Conservation (phyloP, 345 rosid genomes). For the Orychophragmus violaceus region DNA sequence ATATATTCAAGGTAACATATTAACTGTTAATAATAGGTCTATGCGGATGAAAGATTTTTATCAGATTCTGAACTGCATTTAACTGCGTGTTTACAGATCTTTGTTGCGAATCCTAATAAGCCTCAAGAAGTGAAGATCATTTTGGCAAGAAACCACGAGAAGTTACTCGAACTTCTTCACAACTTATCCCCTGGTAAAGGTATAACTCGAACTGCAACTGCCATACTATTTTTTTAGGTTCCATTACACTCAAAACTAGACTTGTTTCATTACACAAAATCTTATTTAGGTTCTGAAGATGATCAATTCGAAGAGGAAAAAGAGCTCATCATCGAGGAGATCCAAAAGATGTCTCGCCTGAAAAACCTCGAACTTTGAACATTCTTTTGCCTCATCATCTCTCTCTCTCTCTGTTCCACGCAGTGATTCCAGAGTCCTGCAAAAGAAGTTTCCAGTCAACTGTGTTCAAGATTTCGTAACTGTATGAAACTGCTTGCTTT, state of each 20-base stretch:
- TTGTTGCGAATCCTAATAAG: slow-evolving; percentile 97
- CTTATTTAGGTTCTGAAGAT: slow-evolving; percentile 58
- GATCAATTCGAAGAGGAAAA: slow-evolving; percentile 96
- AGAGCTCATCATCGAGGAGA: slow-evolving; percentile 82
- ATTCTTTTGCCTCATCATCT: slow-evolving; percentile 1
- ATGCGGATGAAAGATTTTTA: neutral
- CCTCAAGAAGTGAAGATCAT: slow-evolving; percentile 81
- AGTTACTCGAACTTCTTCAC: slow-evolving; percentile 56
- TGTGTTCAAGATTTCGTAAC: neutral
- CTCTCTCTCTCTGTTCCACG: neutral
- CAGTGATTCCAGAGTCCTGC: neutral
- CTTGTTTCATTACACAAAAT: neutral
- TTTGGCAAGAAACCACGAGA: slow-evolving; percentile 75
- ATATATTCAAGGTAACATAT: slow-evolving; percentile 74
- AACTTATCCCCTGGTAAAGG: slow-evolving; percentile 83
- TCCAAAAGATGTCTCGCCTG: slow-evolving; percentile 49
- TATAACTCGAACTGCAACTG: slow-evolving; percentile 17
- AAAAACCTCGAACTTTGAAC: slow-evolving; percentile 25
- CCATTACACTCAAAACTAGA: neutral
- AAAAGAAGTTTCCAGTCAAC: neutral
- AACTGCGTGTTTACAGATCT: slow-evolving; percentile 43
- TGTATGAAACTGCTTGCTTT: neutral
- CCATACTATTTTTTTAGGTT: neutral
- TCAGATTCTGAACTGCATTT: neutral
- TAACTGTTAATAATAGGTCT: neutral